Base-by-base conservation (phyloP, 2,329 filamentous ascomycete species). In the Verticillium dahliae region DNA sequence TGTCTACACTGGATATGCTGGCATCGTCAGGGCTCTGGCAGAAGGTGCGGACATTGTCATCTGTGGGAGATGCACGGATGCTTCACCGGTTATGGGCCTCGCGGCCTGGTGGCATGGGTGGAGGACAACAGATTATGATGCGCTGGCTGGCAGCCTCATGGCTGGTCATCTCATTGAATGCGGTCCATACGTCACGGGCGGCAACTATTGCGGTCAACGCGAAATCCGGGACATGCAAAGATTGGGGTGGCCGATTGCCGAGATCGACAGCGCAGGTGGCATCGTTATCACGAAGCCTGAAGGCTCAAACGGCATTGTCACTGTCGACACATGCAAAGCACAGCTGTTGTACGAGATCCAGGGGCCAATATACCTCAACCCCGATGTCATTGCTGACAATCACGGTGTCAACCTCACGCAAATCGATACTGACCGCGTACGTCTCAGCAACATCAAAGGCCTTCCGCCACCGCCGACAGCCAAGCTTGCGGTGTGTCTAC, bases 91-190 rank as follows among this genome's bases (percentile, higher is more conserved):
- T 0, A 84, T 86, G 62, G 84, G 80, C 0, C 81, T 82, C 0
- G 83, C 83, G 0, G 79, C 78, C 67, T 86, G 76, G 72, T 86
- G 82, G 78, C 77, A 86, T 60, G 71, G 74, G 1, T 87, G 83
- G 84, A 62, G 64, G 0, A 75, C 79, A 15, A 75, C 72, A 0
- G 74, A 80, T 31, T 82, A 78, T 22, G 77, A 85, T 62, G 66
- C 73, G 18, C 72, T 86, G 4, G 83, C 83, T 0, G 79, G 79
- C 0, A 73, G 80, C 0, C 67, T 85, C 0, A 69, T 85, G 4
- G 80, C 81, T 0, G 82, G 80, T 1, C 81, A 85, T 68, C 67
- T 84, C 6, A 83, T 84, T 50, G 82, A 85, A 66, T 85, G 82
- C 65, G 78, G 76, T 0, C 74, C 78, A 0, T 86, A 86, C 60